phyloP scores from a whole-genome alignment of 495 filamentous ascomycete genomes.

The Apiosordaria backusii region DNA sequence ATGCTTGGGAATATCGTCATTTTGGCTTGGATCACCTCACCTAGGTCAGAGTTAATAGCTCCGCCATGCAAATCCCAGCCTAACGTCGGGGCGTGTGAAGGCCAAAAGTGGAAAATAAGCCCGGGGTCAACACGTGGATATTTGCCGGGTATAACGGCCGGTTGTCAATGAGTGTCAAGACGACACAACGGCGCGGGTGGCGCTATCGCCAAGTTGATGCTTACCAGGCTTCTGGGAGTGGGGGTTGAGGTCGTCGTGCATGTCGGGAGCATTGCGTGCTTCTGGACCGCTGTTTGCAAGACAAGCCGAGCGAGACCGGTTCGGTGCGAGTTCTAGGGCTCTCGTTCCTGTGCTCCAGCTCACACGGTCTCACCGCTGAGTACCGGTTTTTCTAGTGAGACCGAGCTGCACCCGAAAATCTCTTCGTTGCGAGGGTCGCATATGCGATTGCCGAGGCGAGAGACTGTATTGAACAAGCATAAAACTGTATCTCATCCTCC shows the following conservation, averaged over 20 bases:
- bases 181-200: slow-evolving; percentile 10
- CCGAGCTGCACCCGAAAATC: not conserved
- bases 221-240: slow-evolving; percentile 1
- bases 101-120: not conserved
- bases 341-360: not conserved
- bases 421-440: not conserved
- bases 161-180: not conserved
- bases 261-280: slow-evolving; percentile 4
- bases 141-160: not conserved
- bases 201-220: not conserved
- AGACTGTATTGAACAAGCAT: not conserved
- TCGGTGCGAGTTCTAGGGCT: not conserved
- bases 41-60: not conserved
- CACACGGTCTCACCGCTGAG: not conserved
- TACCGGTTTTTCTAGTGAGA: not conserved
- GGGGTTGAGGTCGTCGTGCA: not conserved
- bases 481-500: not conserved
- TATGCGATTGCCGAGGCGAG: not conserved
- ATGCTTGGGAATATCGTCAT: not conserved
- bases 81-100: not conserved
- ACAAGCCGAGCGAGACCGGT: not conserved
- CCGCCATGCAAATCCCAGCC: not conserved
- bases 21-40: not conserved
- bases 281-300: not conserved
- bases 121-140: not conserved